These are phyloP conservation scores for Bipolaris gigantea DNA, from an alignment of 2,329 filamentous ascomycete species.

Conservation along the genomic window DNA sequence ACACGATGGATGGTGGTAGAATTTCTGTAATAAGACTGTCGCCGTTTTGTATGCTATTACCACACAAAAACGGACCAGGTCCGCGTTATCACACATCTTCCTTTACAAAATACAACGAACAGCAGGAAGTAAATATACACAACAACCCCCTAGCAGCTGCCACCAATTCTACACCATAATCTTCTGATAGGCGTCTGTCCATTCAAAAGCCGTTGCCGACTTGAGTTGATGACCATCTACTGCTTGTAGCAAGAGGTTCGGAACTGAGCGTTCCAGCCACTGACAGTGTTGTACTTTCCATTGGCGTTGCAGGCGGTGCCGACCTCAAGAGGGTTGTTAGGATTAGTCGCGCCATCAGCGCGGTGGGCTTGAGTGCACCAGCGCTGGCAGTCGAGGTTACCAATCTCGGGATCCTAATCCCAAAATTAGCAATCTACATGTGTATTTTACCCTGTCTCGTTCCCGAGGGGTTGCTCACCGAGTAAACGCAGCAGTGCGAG, in stretches of 20 bases:
- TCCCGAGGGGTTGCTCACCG: neutral
- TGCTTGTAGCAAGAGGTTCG: conserved; percentile 4
- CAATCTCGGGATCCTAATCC: neutral
- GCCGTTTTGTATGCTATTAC: neutral
- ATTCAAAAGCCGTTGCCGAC: neutral
- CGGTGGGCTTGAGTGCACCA: conserved; percentile 8
- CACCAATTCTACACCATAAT: too few species aligned
- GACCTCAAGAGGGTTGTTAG: conserved; percentile 5
- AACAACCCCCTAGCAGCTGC: too few species aligned
- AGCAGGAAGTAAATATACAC: neutral
- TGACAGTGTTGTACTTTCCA: conserved; percentile 7
- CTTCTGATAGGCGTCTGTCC: too few species aligned
- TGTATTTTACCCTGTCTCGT: neutral
- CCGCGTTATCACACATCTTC: neutral
- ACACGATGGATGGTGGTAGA: neutral
- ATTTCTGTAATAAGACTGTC: neutral
- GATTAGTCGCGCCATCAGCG: conserved; percentile 1
- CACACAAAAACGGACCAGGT: neutral
- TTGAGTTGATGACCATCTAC: neutral
- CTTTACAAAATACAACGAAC: neutral
- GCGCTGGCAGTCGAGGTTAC: conserved; percentile 7
- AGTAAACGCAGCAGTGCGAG: conserved; percentile 8
- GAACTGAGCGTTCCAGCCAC: conserved; percentile 4
- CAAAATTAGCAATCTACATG: neutral
- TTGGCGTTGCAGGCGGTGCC: conserved; percentile 2